These are phyloP conservation scores for Russula ochroleuca DNA, from an alignment of 768 basidiomycete species.

Conservation along the genomic window DNA sequence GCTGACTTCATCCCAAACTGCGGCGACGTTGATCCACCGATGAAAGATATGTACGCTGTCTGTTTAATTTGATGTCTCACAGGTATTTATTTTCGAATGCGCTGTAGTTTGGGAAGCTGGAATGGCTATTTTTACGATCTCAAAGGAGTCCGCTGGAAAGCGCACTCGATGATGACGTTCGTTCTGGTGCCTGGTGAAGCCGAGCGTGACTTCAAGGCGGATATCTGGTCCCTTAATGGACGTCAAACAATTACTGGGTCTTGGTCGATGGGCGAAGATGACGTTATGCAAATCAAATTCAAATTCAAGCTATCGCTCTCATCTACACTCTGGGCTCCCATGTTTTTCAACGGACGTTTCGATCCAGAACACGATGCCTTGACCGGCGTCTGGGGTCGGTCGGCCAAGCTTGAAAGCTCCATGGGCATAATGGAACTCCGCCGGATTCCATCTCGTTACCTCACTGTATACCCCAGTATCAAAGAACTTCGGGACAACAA, in stretches of 20 bases:
- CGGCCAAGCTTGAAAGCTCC: not conserved
- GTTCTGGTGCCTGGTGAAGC: conserved; percentile 6
- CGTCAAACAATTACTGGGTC: conserved; percentile 23
- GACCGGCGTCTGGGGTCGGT: conserved; percentile 6
- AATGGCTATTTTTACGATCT: conserved; percentile 20
- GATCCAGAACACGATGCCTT: conserved; percentile 12
- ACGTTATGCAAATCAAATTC: conserved; percentile 20
- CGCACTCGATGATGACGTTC: conserved; percentile 21
- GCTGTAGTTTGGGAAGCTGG: conserved; percentile 18
- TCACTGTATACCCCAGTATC: conserved; percentile 32
- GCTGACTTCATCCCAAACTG: not conserved
- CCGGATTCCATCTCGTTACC: conserved; percentile 27
- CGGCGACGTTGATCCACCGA: not conserved
- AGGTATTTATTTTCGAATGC: not conserved
- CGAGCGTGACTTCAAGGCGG: conserved; percentile 13
- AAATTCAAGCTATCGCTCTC: conserved; percentile 16
- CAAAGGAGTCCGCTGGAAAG: not conserved
- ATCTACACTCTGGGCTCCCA: conserved; percentile 1
- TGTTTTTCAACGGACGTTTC: conserved; percentile 13
- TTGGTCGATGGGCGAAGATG: conserved; percentile 20
- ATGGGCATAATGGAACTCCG: conserved; percentile 28
- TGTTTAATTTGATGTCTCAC: not conserved
- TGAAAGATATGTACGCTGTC: conserved; percentile 14
- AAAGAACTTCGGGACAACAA: conserved; percentile 28
- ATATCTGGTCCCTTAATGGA: conserved; percentile 12